Percentiles rank a stretch among this genome's conserved stretches.
Conservation (phyloP, 106 monocot genomes). For the Allium sativum region DNA sequence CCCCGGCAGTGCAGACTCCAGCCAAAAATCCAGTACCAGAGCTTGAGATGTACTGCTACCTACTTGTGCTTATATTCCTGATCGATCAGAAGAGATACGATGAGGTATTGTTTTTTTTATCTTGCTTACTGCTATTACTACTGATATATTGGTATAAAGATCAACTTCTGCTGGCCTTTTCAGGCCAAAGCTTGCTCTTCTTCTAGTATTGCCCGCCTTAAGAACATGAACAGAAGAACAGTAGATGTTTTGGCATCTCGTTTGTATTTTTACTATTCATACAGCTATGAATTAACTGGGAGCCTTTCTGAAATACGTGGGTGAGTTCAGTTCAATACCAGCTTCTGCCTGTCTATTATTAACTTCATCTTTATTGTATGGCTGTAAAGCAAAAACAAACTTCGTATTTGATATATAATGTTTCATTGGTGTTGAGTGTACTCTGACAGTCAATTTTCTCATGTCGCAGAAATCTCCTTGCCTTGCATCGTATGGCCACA, state of each 20-base stretch:
- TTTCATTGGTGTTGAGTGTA: not conserved
- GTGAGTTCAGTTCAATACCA: constrained; percentile 33
- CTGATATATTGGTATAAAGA: too few species aligned
- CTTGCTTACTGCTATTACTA: not conserved
- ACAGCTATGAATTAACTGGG: constrained; percentile 77
- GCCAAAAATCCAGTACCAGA: constrained; percentile 67
- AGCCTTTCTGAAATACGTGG: constrained; percentile 97
- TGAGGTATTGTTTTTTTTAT: constrained; percentile 36
- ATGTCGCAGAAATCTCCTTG: constrained; percentile 54
- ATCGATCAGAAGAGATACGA: constrained; percentile 87
- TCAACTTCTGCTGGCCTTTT: not conserved
- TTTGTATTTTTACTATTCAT: constrained; percentile 89
- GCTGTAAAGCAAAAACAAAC: not conserved
- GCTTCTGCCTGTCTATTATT: too few species aligned
- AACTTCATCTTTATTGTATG: not conserved
- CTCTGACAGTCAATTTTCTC: constrained; percentile 1
- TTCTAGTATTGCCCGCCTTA: constrained; percentile 76
- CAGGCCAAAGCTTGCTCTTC: constrained; percentile 96
- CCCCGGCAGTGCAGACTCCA: constrained; percentile 36
- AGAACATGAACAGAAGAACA: constrained; percentile 86
- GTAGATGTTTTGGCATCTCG: constrained; percentile 87
- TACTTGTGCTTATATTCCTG: constrained; percentile 87
- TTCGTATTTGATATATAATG: not conserved
- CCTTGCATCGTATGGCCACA: constrained; percentile 81
- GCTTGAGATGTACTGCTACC: constrained; percentile 91